These are phyloP conservation scores for Platanus orientalis DNA, from an alignment of 164 flowering plant species.

Conservation along the genomic window DNA sequence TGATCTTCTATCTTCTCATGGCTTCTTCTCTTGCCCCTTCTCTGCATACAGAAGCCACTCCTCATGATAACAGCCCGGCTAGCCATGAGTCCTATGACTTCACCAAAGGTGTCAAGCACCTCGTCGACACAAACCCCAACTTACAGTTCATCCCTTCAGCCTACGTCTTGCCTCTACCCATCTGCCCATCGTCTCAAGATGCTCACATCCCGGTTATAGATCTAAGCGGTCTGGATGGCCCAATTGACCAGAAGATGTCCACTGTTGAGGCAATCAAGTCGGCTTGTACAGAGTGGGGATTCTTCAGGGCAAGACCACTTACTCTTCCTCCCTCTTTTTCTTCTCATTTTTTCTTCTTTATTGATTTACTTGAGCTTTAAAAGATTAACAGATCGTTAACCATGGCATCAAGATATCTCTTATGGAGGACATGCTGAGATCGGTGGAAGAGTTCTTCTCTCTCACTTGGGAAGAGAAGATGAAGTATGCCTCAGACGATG, in stretches of 20 bases:
- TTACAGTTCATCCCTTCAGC: slow-evolving; percentile 9
- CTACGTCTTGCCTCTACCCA: slow-evolving; percentile 10
- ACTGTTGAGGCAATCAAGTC: slow-evolving; percentile 12
- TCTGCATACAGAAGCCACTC: neutral
- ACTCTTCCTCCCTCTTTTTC: too few species aligned
- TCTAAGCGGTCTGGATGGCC: slow-evolving; percentile 10
- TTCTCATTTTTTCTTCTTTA: too few species aligned
- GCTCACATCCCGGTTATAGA: slow-evolving; percentile 21
- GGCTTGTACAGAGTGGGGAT: slow-evolving; percentile 26
- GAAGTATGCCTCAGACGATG: slow-evolving; percentile 24
- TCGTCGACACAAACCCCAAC: slow-evolving; percentile 16
- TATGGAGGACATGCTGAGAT: slow-evolving; percentile 26
- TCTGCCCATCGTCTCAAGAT: neutral
- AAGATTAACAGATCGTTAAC: slow-evolving; percentile 17
- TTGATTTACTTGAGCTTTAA: neutral
- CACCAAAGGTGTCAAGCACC: slow-evolving; percentile 27
- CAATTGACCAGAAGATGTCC: neutral
- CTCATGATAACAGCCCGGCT: neutral
- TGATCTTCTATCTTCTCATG: too few species aligned
- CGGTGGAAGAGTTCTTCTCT: slow-evolving; percentile 24
- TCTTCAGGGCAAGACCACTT: slow-evolving; percentile 21
- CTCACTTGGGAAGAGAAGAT: slow-evolving; percentile 26
- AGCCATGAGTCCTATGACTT: too few species aligned
- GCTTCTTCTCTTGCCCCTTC: too few species aligned
- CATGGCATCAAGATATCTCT: slow-evolving; percentile 23